Evolutionary conservation across 805 yeast species (phyloP), one percentile per base, ranked within the genome.

Genomic region (Starmerella bacillaris): DNA sequence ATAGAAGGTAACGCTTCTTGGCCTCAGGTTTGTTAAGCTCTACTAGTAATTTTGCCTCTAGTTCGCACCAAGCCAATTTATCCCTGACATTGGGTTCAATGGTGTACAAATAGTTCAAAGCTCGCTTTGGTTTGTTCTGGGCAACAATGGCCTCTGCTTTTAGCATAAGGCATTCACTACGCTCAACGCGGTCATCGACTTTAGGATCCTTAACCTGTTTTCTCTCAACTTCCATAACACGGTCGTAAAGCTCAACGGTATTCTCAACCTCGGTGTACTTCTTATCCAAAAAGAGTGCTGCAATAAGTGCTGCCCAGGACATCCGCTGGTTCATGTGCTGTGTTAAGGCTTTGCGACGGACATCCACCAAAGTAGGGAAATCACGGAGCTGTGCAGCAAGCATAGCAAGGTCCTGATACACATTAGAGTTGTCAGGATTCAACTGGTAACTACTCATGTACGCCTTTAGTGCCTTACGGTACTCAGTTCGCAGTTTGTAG

Each of bases 371-470:
- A 18, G 64, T 64, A 46, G 68, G 68, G 51, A 61, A 80, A 50
- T 80, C 84, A 41, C 94, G 71, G 43, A 65, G 62, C 49, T 89
- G 96, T 20, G 78, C 60, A 50, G 84, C 86, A 57, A 80, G 64
- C 30, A 74, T 62, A 11, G 92, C 68, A 50, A 86, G 63, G 55
- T 89, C 98, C 40, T 92, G 68, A 52, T 77, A 67, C 37, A 89
- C 75, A 37, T 74, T 79, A 46, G 65, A 67, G 56, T 89, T 89
- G 4, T 69, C 68, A 18, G 84, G 73, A 2, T 92, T 92, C 45
- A 77, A 70, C 43, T 73, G 77, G 47, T 73, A 58, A 4, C 95
- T 79, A 4, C 71, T 68, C 41, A 69, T 65, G 55, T 78, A 77
- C 70, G 78, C 77, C 53, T 72, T 71, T 36, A 77, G 73, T 4